Base-by-base conservation (phyloP, 495 filamentous ascomycete species). In the Melanomma pulvis-pyrius region DNA sequence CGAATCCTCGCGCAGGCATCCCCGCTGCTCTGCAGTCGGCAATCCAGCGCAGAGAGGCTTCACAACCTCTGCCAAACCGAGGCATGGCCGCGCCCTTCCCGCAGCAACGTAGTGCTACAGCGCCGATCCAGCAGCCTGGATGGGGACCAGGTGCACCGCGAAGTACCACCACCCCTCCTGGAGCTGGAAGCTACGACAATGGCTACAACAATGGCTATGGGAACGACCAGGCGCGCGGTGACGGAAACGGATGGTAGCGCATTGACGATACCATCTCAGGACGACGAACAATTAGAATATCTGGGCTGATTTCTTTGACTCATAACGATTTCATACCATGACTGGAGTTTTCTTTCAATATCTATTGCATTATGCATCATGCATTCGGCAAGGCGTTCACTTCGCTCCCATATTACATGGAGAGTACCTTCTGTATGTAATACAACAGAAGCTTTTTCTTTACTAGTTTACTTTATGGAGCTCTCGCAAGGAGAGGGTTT, bases 21-120 rank as follows among this genome's bases (percentile, higher is more conserved):
- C 69, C 69, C 5, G 59, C 69, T 15, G 48, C 55, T 17, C 44
- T 71, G 29, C 69, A 71, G 44, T 68, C 69, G 1, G 69, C 69
- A 11, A 71, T 71, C 29, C 70, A 72, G 66, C 61, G 70, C 2
- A 56, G 70, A 12, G 70, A 72, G 26, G 70, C 66, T 9, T 69
- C 65, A 7, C 34, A 68, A 9, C 65, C 70, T 2, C 56, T 69
- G 11, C 65, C 65, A 1, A 46, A 52, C 24, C 60, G 62, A 12
- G 64, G 64, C 19, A 58, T 59, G 54, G 51, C 25, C 19, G 53
- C 13, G 9, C 17, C 50, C 25, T 24, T 41, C 7, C 54, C 53
- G 9, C 61, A 59, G 50, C 65, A 65, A 32, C 55, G 66, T 4
- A 72, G 70, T 47, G 65, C 59, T 9, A 72, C 70, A 6, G 70